phyloP scores from a whole-genome alignment of 352 stramenopile species.

The Globisporangium mamillatum region DNA sequence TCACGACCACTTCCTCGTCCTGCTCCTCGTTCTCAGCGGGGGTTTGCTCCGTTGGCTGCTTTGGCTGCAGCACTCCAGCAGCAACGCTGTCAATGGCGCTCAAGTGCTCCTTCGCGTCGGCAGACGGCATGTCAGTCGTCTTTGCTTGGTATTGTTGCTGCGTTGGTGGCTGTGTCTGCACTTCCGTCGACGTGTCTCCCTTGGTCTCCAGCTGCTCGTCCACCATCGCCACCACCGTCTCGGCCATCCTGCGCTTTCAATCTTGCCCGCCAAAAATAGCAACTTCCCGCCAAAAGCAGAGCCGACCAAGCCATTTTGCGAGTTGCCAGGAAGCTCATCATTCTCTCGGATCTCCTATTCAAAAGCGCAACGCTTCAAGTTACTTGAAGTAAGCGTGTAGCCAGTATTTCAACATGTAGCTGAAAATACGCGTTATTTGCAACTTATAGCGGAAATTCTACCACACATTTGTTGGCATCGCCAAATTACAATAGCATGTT shows the following conservation, averaged over 20 bases:
- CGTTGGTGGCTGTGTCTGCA: neutral
- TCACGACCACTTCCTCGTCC: constrained; percentile 52
- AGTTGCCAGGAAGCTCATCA: too few species aligned
- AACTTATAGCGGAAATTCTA: too few species aligned
- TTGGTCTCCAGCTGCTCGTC: neutral
- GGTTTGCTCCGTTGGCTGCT: neutral
- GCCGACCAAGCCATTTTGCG: too few species aligned
- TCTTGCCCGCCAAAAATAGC: constrained; percentile 2
- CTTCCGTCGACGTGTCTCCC: neutral
- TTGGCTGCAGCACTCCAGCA: neutral
- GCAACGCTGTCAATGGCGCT: neutral
- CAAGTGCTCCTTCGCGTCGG: constrained; percentile 7
- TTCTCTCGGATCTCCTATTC: too few species aligned
- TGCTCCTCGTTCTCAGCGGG: constrained; percentile 23
- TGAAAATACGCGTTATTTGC: too few species aligned
- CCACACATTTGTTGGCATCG: too few species aligned
- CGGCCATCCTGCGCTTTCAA: neutral
- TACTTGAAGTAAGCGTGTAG: too few species aligned
- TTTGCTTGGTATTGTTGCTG: neutral
- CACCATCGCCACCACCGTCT: neutral
- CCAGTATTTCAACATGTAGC: too few species aligned
- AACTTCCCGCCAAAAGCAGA: too few species aligned
- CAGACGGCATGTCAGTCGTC: neutral
- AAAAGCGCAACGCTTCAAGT: too few species aligned
- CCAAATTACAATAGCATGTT: too few species aligned